Evolutionary conservation across 2,329 filamentous ascomycete genomes (phyloP).

Genomic region (Nothophaeocryptopus gaeumannii): DNA sequence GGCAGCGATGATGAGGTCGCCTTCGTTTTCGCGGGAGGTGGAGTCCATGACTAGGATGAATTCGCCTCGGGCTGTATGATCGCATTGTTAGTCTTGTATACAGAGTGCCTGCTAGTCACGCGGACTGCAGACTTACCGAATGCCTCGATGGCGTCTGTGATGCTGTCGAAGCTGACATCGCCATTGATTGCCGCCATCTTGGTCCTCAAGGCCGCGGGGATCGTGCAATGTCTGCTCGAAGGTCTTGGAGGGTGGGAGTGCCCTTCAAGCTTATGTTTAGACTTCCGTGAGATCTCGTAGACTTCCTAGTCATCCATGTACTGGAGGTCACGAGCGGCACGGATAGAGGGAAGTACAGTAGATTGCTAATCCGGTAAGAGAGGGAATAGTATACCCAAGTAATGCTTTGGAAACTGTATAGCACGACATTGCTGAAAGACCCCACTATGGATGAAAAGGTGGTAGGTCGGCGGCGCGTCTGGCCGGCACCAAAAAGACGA

Average conservation of each 20-base stretch:
- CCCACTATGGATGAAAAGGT: no score
- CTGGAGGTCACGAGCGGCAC: not conserved
- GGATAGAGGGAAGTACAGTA: constrained; percentile 5
- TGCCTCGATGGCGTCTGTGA: constrained; percentile 46
- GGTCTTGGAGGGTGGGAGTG: not conserved
- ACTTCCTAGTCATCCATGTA: constrained; percentile 5
- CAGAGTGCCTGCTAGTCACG: not conserved
- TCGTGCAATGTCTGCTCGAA: no score
- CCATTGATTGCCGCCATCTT: constrained; percentile 31
- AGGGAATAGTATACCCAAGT: not conserved
- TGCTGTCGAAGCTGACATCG: constrained; percentile 42
- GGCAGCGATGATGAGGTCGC: constrained; percentile 93
- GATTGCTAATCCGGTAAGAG: not conserved
- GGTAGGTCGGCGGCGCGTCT: no score
- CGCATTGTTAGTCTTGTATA: constrained; percentile 2
- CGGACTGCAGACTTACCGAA: constrained; percentile 36
- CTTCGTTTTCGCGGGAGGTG: constrained; percentile 91
- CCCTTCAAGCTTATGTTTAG: constrained; percentile 6
- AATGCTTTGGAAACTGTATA: constrained; percentile 2
- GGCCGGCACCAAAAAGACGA: no score
- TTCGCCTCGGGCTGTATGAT: constrained; percentile 56
- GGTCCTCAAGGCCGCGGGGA: not conserved
- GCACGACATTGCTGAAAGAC: not conserved
- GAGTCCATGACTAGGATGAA: constrained; percentile 97
- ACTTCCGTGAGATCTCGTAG: constrained; percentile 8